Evolutionary conservation across 768 basidiomycete species (phyloP).

Genomic region (Russula compacta): DNA sequence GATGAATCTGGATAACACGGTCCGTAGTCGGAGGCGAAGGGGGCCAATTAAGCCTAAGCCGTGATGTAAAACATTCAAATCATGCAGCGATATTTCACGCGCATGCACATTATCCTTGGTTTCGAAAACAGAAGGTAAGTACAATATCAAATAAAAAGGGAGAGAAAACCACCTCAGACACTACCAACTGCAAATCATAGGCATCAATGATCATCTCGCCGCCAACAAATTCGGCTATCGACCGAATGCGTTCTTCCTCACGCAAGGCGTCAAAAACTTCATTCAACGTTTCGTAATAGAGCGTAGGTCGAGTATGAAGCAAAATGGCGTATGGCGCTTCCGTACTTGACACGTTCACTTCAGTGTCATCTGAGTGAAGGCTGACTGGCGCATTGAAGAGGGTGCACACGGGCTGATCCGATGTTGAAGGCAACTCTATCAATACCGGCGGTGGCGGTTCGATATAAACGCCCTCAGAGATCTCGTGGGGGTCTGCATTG

Average conservation of each 20-base stretch:
- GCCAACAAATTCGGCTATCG: conserved; percentile 39
- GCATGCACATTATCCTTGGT: conserved; percentile 21
- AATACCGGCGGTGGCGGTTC: conserved; percentile 68
- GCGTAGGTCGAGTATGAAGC: conserved; percentile 52
- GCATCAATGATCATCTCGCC: conserved; percentile 63
- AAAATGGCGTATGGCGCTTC: conserved; percentile 33
- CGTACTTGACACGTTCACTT: conserved; percentile 14
- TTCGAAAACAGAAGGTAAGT: neutral
- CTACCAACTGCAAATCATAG: conserved; percentile 52
- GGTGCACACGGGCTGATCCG: conserved; percentile 29
- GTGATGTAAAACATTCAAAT: conserved; percentile 19
- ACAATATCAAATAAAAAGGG: neutral
- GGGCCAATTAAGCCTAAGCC: conserved; percentile 19
- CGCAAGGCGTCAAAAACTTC: conserved; percentile 65
- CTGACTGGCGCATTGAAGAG: conserved; percentile 18
- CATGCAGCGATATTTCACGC: conserved; percentile 21
- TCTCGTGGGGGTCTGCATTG: conserved; percentile 15
- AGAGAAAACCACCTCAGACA: conserved; percentile 47
- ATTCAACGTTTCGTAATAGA: conserved; percentile 71
- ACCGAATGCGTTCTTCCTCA: conserved; percentile 44
- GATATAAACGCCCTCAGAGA: conserved; percentile 48
- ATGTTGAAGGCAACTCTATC: conserved; percentile 34
- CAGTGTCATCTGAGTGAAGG: conserved; percentile 4
- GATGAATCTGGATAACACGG: conserved; percentile 17
- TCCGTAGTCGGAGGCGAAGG: conserved; percentile 19